Evolutionary conservation across 768 basidiomycete genomes (phyloP).

Genomic region (Suillus hirtellus): DNA sequence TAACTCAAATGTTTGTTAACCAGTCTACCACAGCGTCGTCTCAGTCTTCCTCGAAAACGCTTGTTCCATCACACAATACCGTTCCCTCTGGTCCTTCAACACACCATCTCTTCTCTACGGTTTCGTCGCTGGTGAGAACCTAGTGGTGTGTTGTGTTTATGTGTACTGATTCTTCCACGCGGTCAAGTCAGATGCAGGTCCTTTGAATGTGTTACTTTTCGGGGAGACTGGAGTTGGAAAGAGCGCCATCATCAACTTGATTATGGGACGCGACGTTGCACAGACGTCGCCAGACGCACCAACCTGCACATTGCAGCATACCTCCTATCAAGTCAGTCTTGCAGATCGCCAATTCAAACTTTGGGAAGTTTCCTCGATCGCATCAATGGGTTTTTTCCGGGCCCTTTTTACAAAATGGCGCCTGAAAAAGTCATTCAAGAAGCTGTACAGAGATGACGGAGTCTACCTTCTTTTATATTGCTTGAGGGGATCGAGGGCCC

Average conservation of each 20-base stretch:
- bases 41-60: not conserved
- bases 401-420: constrained; percentile 18
- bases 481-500: constrained; percentile 31
- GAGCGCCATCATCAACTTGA: constrained; percentile 46
- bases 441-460: constrained; percentile 35
- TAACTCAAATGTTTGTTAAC: not conserved
- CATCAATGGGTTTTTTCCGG: constrained; percentile 25
- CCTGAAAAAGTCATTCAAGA: constrained; percentile 24
- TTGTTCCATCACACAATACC: not conserved
- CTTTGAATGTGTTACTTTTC: constrained; percentile 41
- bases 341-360: constrained; percentile 19
- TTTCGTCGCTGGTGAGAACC: not conserved
- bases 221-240: constrained; percentile 45
- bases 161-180: not conserved
- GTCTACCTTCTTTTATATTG: constrained; percentile 35
- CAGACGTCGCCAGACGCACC: constrained; percentile 29
- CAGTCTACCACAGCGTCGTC: not conserved
- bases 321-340: constrained; percentile 24
- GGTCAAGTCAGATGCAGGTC: not conserved
- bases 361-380: constrained; percentile 37
- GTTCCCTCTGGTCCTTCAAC: not conserved
- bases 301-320: constrained; percentile 39
- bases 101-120: not conserved
- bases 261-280: constrained; percentile 32
- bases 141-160: not conserved